These are phyloP conservation scores for Cymbopogon flexuosus DNA, from an alignment of 202 grass and related monocot genomes.

Conservation along the genomic window DNA sequence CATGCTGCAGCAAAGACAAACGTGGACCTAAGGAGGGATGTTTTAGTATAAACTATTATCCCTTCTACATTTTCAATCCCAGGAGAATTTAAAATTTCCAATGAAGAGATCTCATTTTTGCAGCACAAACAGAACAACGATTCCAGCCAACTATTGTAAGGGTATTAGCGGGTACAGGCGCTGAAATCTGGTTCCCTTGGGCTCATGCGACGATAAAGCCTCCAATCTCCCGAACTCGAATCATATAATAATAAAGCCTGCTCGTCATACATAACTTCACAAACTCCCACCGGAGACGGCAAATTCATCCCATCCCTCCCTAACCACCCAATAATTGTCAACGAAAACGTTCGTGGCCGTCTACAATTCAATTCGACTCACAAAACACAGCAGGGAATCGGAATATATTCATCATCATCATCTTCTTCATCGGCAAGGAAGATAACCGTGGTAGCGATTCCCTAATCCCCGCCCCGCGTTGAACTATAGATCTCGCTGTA, in stretches of 20 bases:
- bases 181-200: no score
- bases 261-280: no score
- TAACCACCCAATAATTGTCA: not conserved
- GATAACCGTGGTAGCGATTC: not conserved
- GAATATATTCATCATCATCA: not conserved
- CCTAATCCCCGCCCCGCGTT: not conserved
- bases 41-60: not conserved
- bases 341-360: not conserved
- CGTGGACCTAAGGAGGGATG: not conserved
- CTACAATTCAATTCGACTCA: not conserved
- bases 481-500: conserved; percentile 13
- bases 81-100: not conserved
- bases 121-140: not conserved
- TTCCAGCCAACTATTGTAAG: not conserved
- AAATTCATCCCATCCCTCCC: not conserved
- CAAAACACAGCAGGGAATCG: not conserved
- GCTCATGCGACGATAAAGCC: no score
- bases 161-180: not conserved
- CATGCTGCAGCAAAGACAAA: not conserved
- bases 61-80: not conserved
- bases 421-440: not conserved
- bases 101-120: not conserved
- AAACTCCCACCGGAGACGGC: not conserved
- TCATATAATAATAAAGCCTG: no score
- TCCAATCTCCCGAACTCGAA: no score